phyloP scores from a whole-genome alignment of 2,329 filamentous ascomycete species.

The Clonostachys rosea region DNA sequence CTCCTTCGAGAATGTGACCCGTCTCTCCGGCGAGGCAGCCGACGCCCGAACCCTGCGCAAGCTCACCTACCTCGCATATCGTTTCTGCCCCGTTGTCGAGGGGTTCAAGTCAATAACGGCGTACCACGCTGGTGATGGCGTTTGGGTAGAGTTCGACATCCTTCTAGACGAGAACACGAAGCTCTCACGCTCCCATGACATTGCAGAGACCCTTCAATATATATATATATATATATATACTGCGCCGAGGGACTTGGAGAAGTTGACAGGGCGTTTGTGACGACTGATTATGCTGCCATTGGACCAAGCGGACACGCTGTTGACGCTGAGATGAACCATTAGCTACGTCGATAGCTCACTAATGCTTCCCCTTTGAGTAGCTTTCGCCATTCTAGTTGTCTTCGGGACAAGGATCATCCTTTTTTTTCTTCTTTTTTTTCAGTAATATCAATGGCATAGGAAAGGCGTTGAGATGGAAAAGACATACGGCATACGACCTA shows the following conservation, averaged over 20 bases:
- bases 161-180: conserved; percentile 21
- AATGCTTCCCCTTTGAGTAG: too few species aligned
- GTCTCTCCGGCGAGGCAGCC: conserved; percentile 22
- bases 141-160: conserved; percentile 25
- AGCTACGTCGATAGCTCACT: too few species aligned
- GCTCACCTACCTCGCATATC: conserved; percentile 22
- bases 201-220: conserved; percentile 25
- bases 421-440: too few species aligned
- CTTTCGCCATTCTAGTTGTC: too few species aligned
- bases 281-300: conserved; percentile 23
- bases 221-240: too few species aligned
- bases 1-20: conserved; percentile 20
- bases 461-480: too few species aligned
- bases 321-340: conserved; percentile 8
- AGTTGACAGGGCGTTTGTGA: conserved; percentile 24
- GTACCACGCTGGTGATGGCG: conserved; percentile 23
- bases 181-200: conserved; percentile 20
- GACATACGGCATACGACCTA: too few species aligned
- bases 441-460: too few species aligned
- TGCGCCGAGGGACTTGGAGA: conserved; percentile 21
- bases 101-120: conserved; percentile 25
- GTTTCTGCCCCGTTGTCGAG: conserved; percentile 20
- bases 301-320: conserved; percentile 21
- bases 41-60: conserved; percentile 19
- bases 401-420: too few species aligned